phyloP scores from a whole-genome alignment of 2,329 filamentous ascomycete species.

The Epichloe uncinata region DNA sequence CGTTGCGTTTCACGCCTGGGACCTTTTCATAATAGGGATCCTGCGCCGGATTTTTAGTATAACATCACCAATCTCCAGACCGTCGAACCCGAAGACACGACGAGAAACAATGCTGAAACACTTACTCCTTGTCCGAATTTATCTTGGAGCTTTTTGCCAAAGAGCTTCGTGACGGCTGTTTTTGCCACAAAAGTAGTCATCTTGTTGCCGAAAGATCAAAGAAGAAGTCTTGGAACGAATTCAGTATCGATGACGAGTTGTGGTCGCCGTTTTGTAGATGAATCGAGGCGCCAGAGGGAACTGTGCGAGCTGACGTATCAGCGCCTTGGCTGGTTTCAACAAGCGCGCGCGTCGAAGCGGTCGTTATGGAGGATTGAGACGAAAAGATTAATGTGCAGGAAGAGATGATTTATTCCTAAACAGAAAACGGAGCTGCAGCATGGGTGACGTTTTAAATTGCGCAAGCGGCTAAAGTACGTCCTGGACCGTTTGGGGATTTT shows the following conservation, averaged over 20 bases:
- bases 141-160: slow-evolving; percentile 43
- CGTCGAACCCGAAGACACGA: background rate
- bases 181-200: slow-evolving; percentile 44
- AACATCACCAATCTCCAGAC: too few relatives aligned
- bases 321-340: background rate
- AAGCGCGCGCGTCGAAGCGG: background rate
- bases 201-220: background rate
- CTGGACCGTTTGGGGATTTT: background rate
- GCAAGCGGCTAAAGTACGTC: background rate
- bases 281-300: background rate
- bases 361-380: background rate
- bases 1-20: slow-evolving; percentile 55
- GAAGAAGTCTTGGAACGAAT: background rate
- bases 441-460: too few relatives aligned
- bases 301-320: background rate
- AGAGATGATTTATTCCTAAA: background rate
- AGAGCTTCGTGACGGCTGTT: slow-evolving; percentile 40
- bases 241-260: background rate
- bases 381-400: background rate
- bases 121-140: slow-evolving; percentile 44
- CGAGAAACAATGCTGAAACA: background rate
- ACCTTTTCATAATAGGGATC: slow-evolving; percentile 85
- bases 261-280: background rate
- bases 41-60: slow-evolving; percentile 32
- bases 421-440: background rate